Evolutionary conservation across 2,329 filamentous ascomycete genomes (phyloP).

Genomic region (Daldinia sp.): DNA sequence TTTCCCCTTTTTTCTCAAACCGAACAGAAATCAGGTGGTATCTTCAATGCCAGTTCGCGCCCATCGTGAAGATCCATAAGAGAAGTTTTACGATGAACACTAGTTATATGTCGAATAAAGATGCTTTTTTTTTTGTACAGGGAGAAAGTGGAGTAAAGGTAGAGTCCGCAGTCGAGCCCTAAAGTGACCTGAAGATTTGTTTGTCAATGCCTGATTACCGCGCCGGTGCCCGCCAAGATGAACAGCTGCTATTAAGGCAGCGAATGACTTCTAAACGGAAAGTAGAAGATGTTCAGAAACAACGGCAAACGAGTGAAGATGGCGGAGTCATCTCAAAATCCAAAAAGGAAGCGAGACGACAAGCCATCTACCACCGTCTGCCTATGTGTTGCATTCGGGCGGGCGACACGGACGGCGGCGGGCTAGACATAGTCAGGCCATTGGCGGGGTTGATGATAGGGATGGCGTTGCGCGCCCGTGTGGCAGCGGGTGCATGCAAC

Average conservation of each 20-base stretch:
- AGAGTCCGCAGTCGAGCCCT: conserved; percentile 51
- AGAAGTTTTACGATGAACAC: conserved; percentile 50
- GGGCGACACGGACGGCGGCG: conserved; percentile 78
- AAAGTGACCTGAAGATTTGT: conserved; percentile 50
- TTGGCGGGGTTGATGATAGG: conserved; percentile 97
- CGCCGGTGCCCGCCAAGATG: conserved; percentile 65
- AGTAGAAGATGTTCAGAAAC: conserved; percentile 43
- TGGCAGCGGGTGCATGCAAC: conserved; percentile 89
- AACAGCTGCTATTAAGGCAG: conserved; percentile 56
- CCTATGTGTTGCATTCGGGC: conserved; percentile 70
- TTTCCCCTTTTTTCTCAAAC: conserved; percentile 45
- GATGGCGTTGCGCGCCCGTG: conserved; percentile 92
- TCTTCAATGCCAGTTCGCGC: conserved; percentile 56
- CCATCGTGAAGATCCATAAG: conserved; percentile 50
- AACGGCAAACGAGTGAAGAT: conserved; percentile 53
- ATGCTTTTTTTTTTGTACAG: conserved; percentile 60
- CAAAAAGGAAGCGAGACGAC: conserved; percentile 52
- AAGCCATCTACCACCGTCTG: conserved; percentile 65
- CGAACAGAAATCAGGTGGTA: conserved; percentile 58
- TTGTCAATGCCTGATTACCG: conserved; percentile 60
- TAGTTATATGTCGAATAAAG: conserved; percentile 60
- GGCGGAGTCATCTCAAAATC: conserved; percentile 52
- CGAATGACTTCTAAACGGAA: conserved; percentile 53
- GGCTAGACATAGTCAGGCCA: conserved; percentile 87
- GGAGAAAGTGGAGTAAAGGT: conserved; percentile 50